Conservation (phyloP, 208 protist species). For the Porcisia hertigi region DNA sequence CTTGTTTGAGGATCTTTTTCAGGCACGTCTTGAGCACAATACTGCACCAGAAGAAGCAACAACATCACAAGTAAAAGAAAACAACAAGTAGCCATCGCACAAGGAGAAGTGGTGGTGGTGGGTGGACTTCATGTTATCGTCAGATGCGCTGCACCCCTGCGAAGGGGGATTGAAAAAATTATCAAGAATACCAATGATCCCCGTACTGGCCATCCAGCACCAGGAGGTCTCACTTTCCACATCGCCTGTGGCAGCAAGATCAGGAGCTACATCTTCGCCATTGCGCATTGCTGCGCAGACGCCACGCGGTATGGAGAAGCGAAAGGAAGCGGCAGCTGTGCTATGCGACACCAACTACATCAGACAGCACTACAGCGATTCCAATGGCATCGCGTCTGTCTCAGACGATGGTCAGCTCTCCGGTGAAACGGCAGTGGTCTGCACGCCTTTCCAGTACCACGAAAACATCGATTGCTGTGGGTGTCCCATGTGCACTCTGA, state of each 20-base stretch:
- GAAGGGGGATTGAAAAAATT: neutral
- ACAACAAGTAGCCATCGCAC: no score
- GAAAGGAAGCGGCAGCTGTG: neutral
- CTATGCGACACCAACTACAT: slow-evolving; percentile 3
- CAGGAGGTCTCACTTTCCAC: neutral
- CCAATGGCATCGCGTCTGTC: slow-evolving; percentile 15
- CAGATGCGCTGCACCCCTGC: neutral
- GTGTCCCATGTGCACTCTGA: slow-evolving; percentile 79
- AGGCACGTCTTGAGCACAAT: neutral
- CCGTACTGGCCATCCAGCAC: slow-evolving; percentile 19
- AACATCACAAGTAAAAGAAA: neutral
- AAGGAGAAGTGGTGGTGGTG: no score
- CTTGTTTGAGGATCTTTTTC: neutral
- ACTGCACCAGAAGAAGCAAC: neutral
- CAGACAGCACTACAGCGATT: slow-evolving; percentile 18
- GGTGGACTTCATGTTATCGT: neutral
- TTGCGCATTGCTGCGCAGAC: neutral
- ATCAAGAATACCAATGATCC: slow-evolving; percentile 10
- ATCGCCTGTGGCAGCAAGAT: neutral
- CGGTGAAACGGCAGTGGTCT: slow-evolving; percentile 7
- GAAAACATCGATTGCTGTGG: slow-evolving; percentile 40
- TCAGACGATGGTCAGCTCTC: slow-evolving; percentile 16
- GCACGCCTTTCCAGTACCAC: slow-evolving; percentile 14
- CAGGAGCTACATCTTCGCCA: neutral
- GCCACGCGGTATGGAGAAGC: neutral